Conservation (phyloP, 106 monocot species). For the Iris macrosiphon region DNA sequence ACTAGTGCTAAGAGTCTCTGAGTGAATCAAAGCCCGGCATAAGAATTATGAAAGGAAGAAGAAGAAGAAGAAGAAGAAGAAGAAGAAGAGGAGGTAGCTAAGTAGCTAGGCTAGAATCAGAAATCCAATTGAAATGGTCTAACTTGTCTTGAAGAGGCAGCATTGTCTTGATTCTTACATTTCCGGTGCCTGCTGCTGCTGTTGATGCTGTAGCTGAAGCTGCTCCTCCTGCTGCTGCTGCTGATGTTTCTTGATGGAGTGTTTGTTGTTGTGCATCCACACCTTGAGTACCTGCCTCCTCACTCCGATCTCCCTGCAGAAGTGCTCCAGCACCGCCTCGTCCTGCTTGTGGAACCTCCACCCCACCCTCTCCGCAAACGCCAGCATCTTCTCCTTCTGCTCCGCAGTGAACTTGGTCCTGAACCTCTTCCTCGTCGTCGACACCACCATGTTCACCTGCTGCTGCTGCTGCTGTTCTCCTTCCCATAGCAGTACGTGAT, state of each 20-base stretch:
- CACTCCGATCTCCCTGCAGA: constrained; percentile 53
- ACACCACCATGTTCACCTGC: constrained; percentile 9
- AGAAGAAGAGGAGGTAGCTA: no score
- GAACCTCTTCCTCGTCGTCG: constrained; percentile 27
- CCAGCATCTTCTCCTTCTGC: constrained; percentile 52
- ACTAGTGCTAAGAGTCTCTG: no score
- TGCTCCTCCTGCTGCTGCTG: constrained; percentile 6
- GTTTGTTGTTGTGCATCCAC: constrained; percentile 96
- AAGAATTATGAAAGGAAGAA: no score
- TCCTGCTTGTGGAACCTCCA: constrained; percentile 45
- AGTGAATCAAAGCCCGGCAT: no score
- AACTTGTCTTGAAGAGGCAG: no score
- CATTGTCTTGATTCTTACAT: no score
- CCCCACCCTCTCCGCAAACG: constrained; percentile 36
- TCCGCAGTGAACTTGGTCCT: constrained; percentile 48
- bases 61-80: no score
- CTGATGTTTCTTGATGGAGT: constrained; percentile 8
- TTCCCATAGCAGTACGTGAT: no score
- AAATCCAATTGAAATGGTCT: no score
- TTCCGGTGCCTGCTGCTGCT: not conserved
- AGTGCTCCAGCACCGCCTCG: constrained; percentile 28
- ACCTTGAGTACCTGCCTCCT: constrained; percentile 73
- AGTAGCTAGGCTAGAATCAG: no score
- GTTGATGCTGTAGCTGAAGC: not conserved
- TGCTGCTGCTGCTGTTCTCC: no score